phyloP scores from a whole-genome alignment of 1,139 yeast genomes.

The Geotrichum histeridarum region DNA sequence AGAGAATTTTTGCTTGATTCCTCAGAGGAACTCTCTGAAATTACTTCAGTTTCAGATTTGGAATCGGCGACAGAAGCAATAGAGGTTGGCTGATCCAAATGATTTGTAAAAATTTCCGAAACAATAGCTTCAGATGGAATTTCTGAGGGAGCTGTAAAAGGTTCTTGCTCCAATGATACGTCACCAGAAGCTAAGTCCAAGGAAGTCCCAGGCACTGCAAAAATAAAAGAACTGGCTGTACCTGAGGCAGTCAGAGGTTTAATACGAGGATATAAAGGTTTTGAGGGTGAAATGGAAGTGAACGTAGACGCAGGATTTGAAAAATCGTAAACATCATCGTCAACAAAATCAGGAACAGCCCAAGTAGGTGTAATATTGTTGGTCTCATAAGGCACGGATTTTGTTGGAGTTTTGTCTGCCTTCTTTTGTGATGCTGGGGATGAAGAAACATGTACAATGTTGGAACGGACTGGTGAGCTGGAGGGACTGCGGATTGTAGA shows the following conservation, averaged over 20 bases:
- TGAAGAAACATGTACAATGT: neutral
- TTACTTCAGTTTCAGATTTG: no score
- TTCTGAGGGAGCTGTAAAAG: no score
- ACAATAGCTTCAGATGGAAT: no score
- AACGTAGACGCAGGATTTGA: neutral
- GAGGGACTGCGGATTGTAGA: neutral
- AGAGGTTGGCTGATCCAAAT: no score
- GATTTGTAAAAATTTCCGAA: no score
- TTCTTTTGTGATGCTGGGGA: neutral
- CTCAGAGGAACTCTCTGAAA: no score
- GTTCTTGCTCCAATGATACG: no score
- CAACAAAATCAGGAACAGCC: conserved; percentile 8
- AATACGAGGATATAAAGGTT: conserved; percentile 8
- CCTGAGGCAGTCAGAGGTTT: neutral
- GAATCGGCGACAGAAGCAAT: no score
- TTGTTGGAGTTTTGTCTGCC: neutral
- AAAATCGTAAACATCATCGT: neutral
- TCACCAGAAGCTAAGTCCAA: no score
- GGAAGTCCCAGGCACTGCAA: no score
- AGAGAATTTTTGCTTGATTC: no score
- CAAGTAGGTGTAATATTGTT: neutral
- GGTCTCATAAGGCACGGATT: neutral
- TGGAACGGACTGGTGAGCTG: neutral
- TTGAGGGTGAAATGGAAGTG: conserved; percentile 4
- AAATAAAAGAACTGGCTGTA: no score